phyloP scores from a whole-genome alignment of 805 yeast species.

The Wickerhamomyces xylosicus region DNA sequence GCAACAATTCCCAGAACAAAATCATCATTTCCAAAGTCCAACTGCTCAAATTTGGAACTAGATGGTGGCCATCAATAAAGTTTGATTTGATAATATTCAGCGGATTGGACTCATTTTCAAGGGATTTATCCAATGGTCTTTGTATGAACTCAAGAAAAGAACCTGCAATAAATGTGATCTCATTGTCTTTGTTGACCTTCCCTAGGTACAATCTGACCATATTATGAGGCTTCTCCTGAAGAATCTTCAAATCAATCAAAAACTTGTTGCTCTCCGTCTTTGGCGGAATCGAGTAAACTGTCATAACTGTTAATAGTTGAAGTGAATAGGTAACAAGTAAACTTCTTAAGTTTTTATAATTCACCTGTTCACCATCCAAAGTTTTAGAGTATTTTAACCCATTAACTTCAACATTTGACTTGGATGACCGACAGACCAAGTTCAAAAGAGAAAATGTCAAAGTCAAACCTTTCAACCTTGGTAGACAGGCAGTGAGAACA shows the following conservation, averaged over 20 bases:
- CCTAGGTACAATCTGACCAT: conserved; percentile 41
- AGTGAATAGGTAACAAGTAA: conserved; percentile 42
- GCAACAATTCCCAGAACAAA: conserved; percentile 67
- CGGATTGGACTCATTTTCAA: conserved; percentile 28
- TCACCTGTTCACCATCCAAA: conserved; percentile 6
- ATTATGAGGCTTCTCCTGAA: conserved; percentile 30
- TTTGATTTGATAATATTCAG: conserved; percentile 19
- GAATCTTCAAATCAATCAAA: conserved; percentile 23
- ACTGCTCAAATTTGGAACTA: conserved; percentile 28
- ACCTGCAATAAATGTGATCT: conserved; percentile 37
- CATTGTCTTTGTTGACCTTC: conserved; percentile 42
- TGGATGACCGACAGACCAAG: conserved; percentile 41
- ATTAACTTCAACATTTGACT: conserved; percentile 28
- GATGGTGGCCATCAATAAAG: conserved; percentile 13
- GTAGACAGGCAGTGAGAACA: conserved; percentile 38
- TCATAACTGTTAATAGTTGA: conserved; percentile 51
- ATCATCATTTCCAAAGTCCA: conserved; percentile 53
- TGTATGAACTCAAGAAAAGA: conserved; percentile 39
- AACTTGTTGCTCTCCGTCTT: conserved; percentile 25
- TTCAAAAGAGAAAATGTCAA: conserved; percentile 66
- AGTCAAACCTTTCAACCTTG: conserved; percentile 36
- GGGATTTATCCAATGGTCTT: conserved; percentile 30
- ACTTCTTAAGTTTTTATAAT: conserved; percentile 28
- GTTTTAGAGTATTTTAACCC: conserved; percentile 30
- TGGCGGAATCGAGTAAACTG: conserved; percentile 53